Conservation (phyloP, 1,284 basidiomycete genomes). For the Fomitopsis palustris region DNA sequence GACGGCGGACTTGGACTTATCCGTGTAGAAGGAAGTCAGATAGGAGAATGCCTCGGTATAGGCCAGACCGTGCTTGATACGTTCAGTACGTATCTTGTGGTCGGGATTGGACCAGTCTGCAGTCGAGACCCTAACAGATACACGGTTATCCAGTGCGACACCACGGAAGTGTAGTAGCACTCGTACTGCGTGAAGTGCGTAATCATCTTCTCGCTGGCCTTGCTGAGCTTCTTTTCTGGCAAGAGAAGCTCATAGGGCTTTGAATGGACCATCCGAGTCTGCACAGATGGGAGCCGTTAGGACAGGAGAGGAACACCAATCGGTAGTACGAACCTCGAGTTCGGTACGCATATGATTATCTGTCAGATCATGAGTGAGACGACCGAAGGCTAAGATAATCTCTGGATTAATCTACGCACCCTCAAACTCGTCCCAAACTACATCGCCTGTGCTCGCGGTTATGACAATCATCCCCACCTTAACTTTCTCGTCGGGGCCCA, state of each 20-base stretch:
- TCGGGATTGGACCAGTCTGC: slow-evolving; percentile 43
- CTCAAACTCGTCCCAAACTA: slow-evolving; percentile 89
- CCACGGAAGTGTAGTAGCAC: slow-evolving; percentile 12
- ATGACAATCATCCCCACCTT: slow-evolving; percentile 77
- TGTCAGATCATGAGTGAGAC: slow-evolving; percentile 22
- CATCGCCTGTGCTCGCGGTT: slow-evolving; percentile 85
- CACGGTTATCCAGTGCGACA: neutral
- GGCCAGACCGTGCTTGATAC: slow-evolving; percentile 51
- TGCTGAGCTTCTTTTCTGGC: slow-evolving; percentile 55
- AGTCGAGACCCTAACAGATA: neutral
- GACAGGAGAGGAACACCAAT: neutral
- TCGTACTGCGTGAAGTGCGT: slow-evolving; percentile 58
- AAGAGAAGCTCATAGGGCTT: slow-evolving; percentile 84
- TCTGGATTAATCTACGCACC: slow-evolving; percentile 43
- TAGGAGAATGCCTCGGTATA: slow-evolving; percentile 75
- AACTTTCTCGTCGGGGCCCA: slow-evolving; percentile 54
- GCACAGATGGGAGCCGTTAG: neutral
- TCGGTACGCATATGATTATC: slow-evolving; percentile 85
- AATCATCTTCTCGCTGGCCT: slow-evolving; percentile 77
- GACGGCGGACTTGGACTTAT: slow-evolving; percentile 36
- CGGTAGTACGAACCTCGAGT: slow-evolving; percentile 54
- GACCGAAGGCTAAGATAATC: neutral
- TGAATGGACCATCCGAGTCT: slow-evolving; percentile 83
- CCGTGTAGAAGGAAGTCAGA: slow-evolving; percentile 72
- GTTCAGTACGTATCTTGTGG: slow-evolving; percentile 60